Evolutionary conservation across 176 grass and related monocot genomes (phyloP).

Genomic region (Oryza longistaminata): DNA sequence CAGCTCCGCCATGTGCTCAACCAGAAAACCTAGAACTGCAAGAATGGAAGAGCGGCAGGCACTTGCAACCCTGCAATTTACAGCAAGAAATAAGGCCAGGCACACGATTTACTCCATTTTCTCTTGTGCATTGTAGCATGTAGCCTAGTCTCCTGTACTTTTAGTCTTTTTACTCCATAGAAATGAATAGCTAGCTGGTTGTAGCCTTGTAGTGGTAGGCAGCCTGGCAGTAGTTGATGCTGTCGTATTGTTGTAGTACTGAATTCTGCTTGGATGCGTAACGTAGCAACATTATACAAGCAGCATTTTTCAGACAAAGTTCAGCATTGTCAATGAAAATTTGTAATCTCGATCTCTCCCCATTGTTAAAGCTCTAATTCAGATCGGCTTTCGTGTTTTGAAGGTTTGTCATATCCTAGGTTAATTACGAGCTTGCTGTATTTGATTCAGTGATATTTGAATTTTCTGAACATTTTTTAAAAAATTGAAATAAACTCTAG

Average conservation of each 20-base stretch:
- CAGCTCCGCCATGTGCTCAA: conserved; percentile 78
- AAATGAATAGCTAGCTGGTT: conserved; percentile 34
- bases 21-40: conserved; percentile 63
- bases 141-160: conserved; percentile 35
- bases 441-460: no score
- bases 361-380: background rate
- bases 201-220: conserved; percentile 18
- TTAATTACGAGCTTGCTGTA: background rate
- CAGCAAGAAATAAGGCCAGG: conserved; percentile 41
- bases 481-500: no score
- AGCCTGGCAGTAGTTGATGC: conserved; percentile 33
- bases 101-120: conserved; percentile 30
- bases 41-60: background rate
- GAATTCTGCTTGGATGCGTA: background rate
- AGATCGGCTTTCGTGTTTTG: background rate
- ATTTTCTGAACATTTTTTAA: no score
- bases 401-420: background rate
- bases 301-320: conserved; percentile 11
- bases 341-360: background rate
- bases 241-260: conserved; percentile 9
- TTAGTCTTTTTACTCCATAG: conserved; percentile 12
- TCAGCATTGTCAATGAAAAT: background rate
- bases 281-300: conserved; percentile 20
- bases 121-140: conserved; percentile 33
- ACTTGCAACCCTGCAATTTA: background rate